Base-by-base conservation (phyloP, 306 rosid species). In the Pterocarpus macrocarpus region DNA sequence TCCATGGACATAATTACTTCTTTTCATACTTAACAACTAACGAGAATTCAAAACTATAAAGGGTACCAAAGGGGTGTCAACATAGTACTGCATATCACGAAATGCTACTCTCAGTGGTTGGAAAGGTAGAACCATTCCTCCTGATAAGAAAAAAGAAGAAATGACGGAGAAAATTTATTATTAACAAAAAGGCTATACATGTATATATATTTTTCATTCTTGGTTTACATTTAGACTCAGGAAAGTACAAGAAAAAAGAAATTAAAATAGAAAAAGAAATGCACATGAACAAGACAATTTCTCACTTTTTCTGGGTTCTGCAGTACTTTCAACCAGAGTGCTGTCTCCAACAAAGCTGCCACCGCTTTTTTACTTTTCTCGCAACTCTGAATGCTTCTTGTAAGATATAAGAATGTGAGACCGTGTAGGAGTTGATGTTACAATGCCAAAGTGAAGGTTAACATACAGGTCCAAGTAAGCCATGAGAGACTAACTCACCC, bases 381-480 rank as follows among this genome's bases (percentile, higher is more conserved):
- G 87, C 47, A 85, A 76, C 76, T 66, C 73, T 2, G 89, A 73
- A 52, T 84, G 59, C 59, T 76, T 77, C 74, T 80, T 63, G 2
- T 76, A 76, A 34, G 94, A 84, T 71, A 90, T 53, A 65, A 82
- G 82, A 65, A 80, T 50, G 43, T 83, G 86, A 55, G 90, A 84
- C 68, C 91, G 82, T 57, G 81, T 80, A 10, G 91, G 86, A 76
- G 90, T 91, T 88, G 86, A 73, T 33, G 53, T 76, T 47, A 43
- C 53, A 79, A 45, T 58, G 52, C 35, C 77, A 73, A 59, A 66
- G 35, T 47, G 41, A 76, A 66, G 58, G 58, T 84, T 67, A 66
- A 50, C 47, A 39, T 5, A 45, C 38, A 50, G 43, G 7, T 68
- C 64, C 41, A 73, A 61, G 64, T 57, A 64, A 64, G 45, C 59